Evolutionary conservation across 106 monocot species (phyloP).

Genomic region (Iris macrosiphon): DNA sequence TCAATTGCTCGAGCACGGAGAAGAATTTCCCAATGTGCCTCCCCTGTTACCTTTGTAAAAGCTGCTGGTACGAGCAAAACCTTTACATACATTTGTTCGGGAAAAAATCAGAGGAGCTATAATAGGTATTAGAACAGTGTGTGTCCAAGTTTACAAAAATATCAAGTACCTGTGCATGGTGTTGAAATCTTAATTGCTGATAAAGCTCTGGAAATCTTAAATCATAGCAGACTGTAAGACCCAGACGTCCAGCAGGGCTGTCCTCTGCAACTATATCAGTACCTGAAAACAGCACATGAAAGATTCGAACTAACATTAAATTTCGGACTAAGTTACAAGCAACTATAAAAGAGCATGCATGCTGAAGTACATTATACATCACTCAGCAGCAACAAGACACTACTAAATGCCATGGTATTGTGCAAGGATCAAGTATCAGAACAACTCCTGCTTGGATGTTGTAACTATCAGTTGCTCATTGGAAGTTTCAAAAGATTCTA

Average conservation of each 20-base stretch:
- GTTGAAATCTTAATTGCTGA: conserved; percentile 72
- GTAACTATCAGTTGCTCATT: too few species aligned
- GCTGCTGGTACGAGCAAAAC: conserved; percentile 90
- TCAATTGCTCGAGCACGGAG: conserved; percentile 93
- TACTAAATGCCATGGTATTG: too few species aligned
- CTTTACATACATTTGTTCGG: conserved; percentile 24
- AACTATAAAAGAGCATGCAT: too few species aligned
- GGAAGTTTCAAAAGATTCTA: too few species aligned
- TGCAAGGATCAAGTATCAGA: too few species aligned
- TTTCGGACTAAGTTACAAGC: background rate
- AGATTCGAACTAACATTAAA: background rate
- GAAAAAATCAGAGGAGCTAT: background rate
- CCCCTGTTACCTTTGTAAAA: conserved; percentile 85
- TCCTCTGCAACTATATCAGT: conserved; percentile 51
- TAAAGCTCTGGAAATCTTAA: conserved; percentile 93
- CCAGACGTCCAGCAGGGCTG: conserved; percentile 72
- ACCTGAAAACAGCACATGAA: conserved; percentile 31
- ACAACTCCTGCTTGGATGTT: too few species aligned
- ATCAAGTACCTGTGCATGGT: conserved; percentile 61
- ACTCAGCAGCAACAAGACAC: too few species aligned
- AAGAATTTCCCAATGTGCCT: conserved; percentile 96
- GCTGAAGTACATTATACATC: too few species aligned
- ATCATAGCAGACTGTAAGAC: conserved; percentile 94
- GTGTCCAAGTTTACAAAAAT: background rate
- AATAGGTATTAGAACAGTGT: background rate